phyloP scores from a whole-genome alignment of 192 early-diverging fungal species.

The Coemansia furcata region DNA sequence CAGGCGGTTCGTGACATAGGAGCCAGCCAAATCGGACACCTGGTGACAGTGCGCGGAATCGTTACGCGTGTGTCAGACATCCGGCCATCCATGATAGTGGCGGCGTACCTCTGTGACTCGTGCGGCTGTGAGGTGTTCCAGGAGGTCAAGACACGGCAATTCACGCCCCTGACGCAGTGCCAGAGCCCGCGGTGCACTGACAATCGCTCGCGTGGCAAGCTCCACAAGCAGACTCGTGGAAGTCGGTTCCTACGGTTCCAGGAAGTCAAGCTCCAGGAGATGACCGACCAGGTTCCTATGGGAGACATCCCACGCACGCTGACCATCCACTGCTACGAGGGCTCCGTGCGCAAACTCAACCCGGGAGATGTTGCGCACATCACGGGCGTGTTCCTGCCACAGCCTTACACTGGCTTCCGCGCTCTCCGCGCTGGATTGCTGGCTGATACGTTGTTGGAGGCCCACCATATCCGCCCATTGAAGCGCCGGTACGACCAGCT shows the following conservation, averaged over 20 bases:
- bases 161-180: slow-evolving; percentile 82
- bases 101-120: slow-evolving; percentile 88
- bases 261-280: slow-evolving; percentile 94
- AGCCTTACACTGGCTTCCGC: slow-evolving; percentile 90
- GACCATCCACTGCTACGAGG: slow-evolving; percentile 86
- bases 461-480: slow-evolving; percentile 77
- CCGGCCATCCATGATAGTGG: slow-evolving; percentile 84
- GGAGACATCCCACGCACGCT: slow-evolving; percentile 97
- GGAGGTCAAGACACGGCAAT: slow-evolving; percentile 74
- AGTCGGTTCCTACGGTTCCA: slow-evolving; percentile 93
- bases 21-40: slow-evolving; percentile 73
- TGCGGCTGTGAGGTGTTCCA: slow-evolving; percentile 97
- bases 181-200: slow-evolving; percentile 72
- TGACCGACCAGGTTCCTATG: slow-evolving; percentile 98
- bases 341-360: slow-evolving; percentile 71
- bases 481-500: slow-evolving; percentile 94
- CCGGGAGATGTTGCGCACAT: slow-evolving; percentile 88
- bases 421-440: slow-evolving; percentile 87
- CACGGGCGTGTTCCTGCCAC: slow-evolving; percentile 86
- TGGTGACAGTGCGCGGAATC: slow-evolving; percentile 88
- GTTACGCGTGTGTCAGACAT: slow-evolving; percentile 93
- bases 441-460: slow-evolving; percentile 94
- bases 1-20: slow-evolving; percentile 86
- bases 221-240: slow-evolving; percentile 88
- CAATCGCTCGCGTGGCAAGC: slow-evolving; percentile 76